Evolutionary conservation across 176 grass and related monocot genomes (phyloP), one percentile per base, ranked within the genome.

Genomic region (Carex cristatella): DNA sequence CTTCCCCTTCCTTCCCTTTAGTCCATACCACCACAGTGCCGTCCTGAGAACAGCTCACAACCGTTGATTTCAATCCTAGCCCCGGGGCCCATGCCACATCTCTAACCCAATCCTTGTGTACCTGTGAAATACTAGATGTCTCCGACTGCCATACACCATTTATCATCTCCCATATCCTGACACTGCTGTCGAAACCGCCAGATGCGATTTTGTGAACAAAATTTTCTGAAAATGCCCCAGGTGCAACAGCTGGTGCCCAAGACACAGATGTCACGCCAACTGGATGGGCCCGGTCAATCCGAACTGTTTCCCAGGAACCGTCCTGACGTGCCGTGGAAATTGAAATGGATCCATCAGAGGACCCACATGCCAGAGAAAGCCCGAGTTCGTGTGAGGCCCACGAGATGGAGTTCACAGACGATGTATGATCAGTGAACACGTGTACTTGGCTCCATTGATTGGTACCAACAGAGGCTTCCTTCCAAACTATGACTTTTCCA

Each of bases 401-500:
- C 82, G 87, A 89, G 86, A 97, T 87, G 48, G 94, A 93, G 82
- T 97, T 97, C 8, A 97, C 91, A 14, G 94, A 97, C 0, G 94
- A 87, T 81, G 92, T 91, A 77, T 97, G 91, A 86, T 93, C 86
- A 54, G 65, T 68, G 12, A 93, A 93, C 27, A 91, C 89, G 38
- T 93, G 89, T 44, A 56, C 81, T 81, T 96, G 94, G 74, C 87
- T 86, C 94, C 91, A 96, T 62, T 87, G 88, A 69, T 82, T 76
- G 13, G 86, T 32, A 56, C 88, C 84, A 7, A 81, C 55, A n/a
- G 87, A 80, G 69, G 70, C 74, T 89, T 95, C 91, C 91, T 91
- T 95, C 93, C 93, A 95, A 66, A 96, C 69, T 68, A 96, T 87
- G 46, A 96, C 94, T 87, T 80, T 88, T 13, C 94, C 91, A 83